Percentiles rank a stretch among this genome's conserved stretches.
Conservation (phyloP, 2,329 filamentous ascomycete genomes). For the Acephala macrosclerotiorum region DNA sequence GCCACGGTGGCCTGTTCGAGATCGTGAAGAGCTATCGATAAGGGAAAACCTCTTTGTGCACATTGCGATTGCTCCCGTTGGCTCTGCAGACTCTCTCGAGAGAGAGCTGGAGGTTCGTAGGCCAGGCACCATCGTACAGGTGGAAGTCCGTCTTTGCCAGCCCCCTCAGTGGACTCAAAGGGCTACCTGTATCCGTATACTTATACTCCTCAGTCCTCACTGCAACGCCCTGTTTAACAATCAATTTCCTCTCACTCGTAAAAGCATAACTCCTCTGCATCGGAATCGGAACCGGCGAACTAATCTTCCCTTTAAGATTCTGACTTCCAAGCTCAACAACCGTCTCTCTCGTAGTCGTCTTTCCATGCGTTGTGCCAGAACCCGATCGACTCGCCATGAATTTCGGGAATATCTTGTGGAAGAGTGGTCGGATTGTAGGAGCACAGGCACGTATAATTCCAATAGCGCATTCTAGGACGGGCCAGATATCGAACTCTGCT, state of each 20-base stretch:
- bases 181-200: neutral
- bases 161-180: neutral
- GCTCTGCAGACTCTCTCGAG: no score
- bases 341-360: neutral
- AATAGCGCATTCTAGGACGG: slow-evolving; percentile 6
- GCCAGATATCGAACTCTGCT: slow-evolving; percentile 18
- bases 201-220: neutral
- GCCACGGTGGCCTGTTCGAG: no score
- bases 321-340: neutral
- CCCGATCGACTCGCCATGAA: neutral
- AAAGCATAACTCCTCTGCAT: neutral
- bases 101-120: no score
- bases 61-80: no score
- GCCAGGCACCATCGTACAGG: no score
- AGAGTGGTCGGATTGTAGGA: slow-evolving; percentile 9
- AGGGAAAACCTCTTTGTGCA: no score
- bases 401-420: slow-evolving; percentile 6
- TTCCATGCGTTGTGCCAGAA: neutral
- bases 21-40: no score
- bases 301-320: neutral
- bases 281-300: neutral
- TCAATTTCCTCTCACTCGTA: neutral
- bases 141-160: no score
- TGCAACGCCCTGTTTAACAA: neutral
- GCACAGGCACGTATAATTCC: slow-evolving; percentile 19